Evolutionary conservation across 495 filamentous ascomycete genomes (phyloP).

Genomic region (Penicillium desertorum): DNA sequence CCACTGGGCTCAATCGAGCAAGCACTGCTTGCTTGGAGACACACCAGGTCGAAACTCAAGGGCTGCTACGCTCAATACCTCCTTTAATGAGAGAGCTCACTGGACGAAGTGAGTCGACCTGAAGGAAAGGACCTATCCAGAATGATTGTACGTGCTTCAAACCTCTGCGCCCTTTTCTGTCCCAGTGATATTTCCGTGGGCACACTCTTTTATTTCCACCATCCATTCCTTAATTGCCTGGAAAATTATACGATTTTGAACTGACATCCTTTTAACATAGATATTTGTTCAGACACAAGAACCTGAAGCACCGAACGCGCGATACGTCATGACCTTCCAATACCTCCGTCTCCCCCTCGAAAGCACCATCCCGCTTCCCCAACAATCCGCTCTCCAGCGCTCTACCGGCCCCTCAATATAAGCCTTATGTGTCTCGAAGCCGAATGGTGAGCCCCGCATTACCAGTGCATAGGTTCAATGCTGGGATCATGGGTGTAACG

Average conservation of each 20-base stretch:
- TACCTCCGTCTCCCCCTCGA: neutral
- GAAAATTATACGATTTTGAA: neutral
- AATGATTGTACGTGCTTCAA: neutral
- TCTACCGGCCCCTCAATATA: neutral
- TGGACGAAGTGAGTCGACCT: constrained; percentile 1
- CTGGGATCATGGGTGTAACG: constrained; percentile 6
- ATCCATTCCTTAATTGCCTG: constrained; percentile 1
- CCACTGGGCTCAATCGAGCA: neutral
- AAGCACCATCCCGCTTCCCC: neutral
- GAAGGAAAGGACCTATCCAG: neutral
- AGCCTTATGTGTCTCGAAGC: neutral
- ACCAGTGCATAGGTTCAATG: neutral
- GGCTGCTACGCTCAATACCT: neutral
- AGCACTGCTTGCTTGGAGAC: neutral
- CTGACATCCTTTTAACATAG: neutral
- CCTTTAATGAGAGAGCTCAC: neutral
- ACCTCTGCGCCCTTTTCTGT: too few species aligned
- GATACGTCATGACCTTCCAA: neutral
- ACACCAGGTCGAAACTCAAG: neutral
- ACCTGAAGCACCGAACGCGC: neutral
- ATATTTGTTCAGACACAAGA: neutral
- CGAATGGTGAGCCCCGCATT: neutral
- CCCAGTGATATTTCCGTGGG: neutral
- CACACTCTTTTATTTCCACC: neutral
- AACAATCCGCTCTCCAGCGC: neutral